Conservation (phyloP, 495 filamentous ascomycete species). For the Friedmanniomyces simplex region DNA sequence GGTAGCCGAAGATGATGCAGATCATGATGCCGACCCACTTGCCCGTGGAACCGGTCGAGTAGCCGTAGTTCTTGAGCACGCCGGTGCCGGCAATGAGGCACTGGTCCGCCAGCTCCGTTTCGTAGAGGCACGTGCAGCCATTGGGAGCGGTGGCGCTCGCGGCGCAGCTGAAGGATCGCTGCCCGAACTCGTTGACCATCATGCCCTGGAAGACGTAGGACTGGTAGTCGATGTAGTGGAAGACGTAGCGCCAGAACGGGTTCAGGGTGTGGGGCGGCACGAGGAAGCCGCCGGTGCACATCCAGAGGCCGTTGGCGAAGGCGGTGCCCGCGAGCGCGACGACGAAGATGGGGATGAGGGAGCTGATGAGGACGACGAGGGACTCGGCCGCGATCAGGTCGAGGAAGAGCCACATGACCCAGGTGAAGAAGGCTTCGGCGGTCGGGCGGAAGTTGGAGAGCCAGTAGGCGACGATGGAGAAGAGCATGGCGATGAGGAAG, state of each 20-base stretch:
- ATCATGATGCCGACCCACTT: conserved; percentile 68
- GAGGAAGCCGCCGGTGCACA: conserved; percentile 72
- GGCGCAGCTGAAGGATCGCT: conserved; percentile 50
- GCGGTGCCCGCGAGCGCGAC: conserved; percentile 63
- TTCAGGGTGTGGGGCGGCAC: conserved; percentile 61
- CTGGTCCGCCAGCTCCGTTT: conserved; percentile 47
- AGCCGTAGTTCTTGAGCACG: conserved; percentile 59
- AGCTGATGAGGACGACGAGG: conserved; percentile 64
- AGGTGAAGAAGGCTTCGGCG: conserved; percentile 59
- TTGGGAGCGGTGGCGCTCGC: conserved; percentile 15
- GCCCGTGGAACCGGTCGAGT: conserved; percentile 48
- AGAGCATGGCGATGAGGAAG: conserved; percentile 63
- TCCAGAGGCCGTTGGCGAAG: conserved; percentile 80
- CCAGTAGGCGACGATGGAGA: conserved; percentile 68
- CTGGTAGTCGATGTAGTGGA: conserved; percentile 78
- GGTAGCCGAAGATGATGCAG: conserved; percentile 60
- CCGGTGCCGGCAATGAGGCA: conserved; percentile 58
- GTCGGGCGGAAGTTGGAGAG: conserved; percentile 63
- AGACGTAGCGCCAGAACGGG: conserved; percentile 74
- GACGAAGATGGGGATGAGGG: conserved; percentile 67
- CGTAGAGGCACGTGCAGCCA: conserved; percentile 59
- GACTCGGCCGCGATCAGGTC: conserved; percentile 73
- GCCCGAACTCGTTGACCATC: conserved; percentile 76
- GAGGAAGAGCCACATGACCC: conserved; percentile 78
- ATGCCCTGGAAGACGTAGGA: conserved; percentile 77